These are phyloP conservation scores for Phytophthora sp. DNA, from an alignment of 352 stramenopile species.

Conservation along the genomic window DNA sequence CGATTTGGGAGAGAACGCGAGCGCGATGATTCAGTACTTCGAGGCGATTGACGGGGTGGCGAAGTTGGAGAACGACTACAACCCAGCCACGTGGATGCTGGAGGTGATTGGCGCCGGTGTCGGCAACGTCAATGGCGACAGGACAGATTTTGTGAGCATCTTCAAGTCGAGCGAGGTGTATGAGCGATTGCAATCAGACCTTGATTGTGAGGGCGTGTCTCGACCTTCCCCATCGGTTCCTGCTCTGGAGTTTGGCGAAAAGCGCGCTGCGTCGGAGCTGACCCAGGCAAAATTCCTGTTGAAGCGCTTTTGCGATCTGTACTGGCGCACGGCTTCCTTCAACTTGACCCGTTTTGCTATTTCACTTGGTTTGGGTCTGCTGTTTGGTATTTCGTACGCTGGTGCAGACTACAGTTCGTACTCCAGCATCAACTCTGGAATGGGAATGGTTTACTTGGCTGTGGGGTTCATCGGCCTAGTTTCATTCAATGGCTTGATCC, in stretches of 20 bases:
- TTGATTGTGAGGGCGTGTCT: slow-evolving; percentile 3
- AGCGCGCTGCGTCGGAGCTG: neutral
- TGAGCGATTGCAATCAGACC: neutral
- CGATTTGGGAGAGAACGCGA: slow-evolving; percentile 8
- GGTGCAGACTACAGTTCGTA: slow-evolving; percentile 35
- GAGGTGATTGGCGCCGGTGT: too few relatives aligned
- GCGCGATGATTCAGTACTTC: slow-evolving; percentile 14
- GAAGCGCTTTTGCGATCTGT: slow-evolving; percentile 12
- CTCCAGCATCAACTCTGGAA: slow-evolving; percentile 28
- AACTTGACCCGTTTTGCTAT: slow-evolving; percentile 38
- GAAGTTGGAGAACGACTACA: too few relatives aligned
- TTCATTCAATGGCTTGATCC: slow-evolving; percentile 8
- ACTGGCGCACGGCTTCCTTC: slow-evolving; percentile 18
- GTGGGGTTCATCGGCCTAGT: neutral
- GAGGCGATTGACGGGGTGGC: slow-evolving; percentile 5
- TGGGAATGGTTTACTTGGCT: slow-evolving; percentile 40
- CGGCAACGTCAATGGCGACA: neutral
- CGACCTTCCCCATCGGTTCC: neutral
- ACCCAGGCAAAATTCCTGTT: slow-evolving; percentile 19
- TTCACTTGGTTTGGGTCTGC: slow-evolving; percentile 54
- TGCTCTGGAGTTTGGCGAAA: neutral
- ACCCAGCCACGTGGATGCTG: too few relatives aligned
- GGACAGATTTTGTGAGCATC: neutral
- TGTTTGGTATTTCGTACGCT: slow-evolving; percentile 68
- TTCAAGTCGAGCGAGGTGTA: slow-evolving; percentile 6